Percentiles rank a stretch among this genome's conserved stretches.
phyloP scores from a whole-genome alignment of 1,284 basidiomycete species.

The Stygiomarasmius scandens region DNA sequence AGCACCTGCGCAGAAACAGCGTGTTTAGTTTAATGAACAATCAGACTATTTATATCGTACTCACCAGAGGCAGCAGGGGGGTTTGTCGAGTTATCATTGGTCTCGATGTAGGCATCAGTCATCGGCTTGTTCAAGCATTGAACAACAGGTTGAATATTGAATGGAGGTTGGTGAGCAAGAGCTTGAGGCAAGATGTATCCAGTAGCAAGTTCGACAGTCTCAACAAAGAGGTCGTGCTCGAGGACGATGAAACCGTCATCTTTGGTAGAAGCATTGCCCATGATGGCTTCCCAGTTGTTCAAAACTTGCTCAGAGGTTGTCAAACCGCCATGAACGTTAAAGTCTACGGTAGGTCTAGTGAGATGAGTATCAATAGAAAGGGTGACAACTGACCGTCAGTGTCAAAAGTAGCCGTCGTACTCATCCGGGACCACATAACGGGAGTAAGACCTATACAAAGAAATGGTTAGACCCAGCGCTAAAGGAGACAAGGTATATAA shows the following conservation, averaged over 20 bases:
- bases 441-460: constrained; percentile 44
- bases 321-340: constrained; percentile 71
- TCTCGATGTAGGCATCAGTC: constrained; percentile 68
- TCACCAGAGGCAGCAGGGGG: constrained; percentile 42
- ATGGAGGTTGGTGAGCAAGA: constrained; percentile 57
- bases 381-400: constrained; percentile 53
- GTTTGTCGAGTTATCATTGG: constrained; percentile 63
- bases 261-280: constrained; percentile 51
- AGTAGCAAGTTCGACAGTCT: constrained; percentile 69
- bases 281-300: constrained; percentile 66
- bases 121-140: constrained; percentile 64
- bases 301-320: constrained; percentile 61
- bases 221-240: constrained; percentile 73
- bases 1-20: constrained; percentile 25
- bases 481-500: not conserved
- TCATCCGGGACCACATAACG: constrained; percentile 71
- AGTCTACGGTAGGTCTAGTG: constrained; percentile 61
- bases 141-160: constrained; percentile 69
- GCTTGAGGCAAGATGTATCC: constrained; percentile 74
- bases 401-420: constrained; percentile 60
- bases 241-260: constrained; percentile 73
- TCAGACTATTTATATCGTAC: constrained; percentile 15
- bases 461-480: not conserved
- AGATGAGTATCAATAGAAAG: constrained; percentile 11
- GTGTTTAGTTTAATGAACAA: not conserved